Base-by-base conservation (phyloP, 164 flowering plant genomes). In the Chloranthus sessilifolius region DNA sequence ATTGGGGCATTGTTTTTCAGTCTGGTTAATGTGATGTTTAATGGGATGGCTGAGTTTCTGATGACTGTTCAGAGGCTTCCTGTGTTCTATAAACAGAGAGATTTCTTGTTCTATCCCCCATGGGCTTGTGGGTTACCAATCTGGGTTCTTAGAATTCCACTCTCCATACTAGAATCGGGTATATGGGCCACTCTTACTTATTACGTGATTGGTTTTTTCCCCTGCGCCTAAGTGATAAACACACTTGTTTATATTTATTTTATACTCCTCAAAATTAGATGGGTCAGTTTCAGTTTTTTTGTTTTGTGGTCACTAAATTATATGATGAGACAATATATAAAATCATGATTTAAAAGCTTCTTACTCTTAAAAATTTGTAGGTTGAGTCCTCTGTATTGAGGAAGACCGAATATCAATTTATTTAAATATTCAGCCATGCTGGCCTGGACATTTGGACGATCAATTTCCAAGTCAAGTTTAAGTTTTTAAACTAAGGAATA, bases 91-190 rank as follows among this genome's bases (percentile, higher is more conserved):
- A 78, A 73, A 57, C 83, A 78, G 26, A 64, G 83, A 52, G 83
- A 78, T 59, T 42, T 62, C 29, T 19, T 70, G 52, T 78, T 73
- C 51, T 78, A 46, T 59, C 83, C 83, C 11, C 67, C 80, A 24
- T 78, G 83, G 83, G 78, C 80, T 28, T 78, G 58, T 65, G 73
- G 61, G 14, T 50, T 78, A 21, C 83, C 83, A 2, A 75, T 78
- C 43, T 73, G 74, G 63, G 26, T 78, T 54, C 72, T 72, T 10
- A 68, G 71, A 34, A 68, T 75, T 12, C 80, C 83, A 9, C 22
- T 78, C 22, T 78, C 83, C 0, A 9, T 78, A 3, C 20, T 69
- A 62, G 83, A 78, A 33, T 78, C 83, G 12, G 62, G 55, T 19
- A 63, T 75, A 19, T 75, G 80, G 80, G 38, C 62, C 20, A 16